Percentiles rank a stretch among this genome's conserved stretches.
phyloP scores from a whole-genome alignment of 495 filamentous ascomycete species.

The Daldinia vernicosa region DNA sequence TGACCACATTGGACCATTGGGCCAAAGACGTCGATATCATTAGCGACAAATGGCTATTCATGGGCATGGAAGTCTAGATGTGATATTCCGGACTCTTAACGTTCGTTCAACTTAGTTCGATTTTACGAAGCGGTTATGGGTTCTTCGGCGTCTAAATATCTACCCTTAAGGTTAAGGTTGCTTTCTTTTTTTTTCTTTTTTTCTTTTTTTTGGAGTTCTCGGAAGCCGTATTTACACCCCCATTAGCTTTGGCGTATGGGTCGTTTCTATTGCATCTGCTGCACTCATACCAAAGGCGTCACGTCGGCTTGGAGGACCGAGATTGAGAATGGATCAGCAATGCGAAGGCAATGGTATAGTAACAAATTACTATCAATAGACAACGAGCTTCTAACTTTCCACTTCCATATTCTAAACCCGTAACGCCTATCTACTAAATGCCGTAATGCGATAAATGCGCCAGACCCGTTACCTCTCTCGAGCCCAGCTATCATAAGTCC shows the following conservation, averaged over 20 bases:
- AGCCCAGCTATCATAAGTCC: conserved; percentile 44
- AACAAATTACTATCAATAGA: conserved; percentile 41
- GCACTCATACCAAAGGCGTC: conserved; percentile 22
- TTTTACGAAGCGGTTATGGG: conserved; percentile 17
- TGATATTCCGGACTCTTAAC: conserved; percentile 10
- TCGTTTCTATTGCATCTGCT: conserved; percentile 26
- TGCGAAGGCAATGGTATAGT: conserved; percentile 34
- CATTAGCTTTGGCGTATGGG: conserved; percentile 19
- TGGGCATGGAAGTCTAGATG: conserved; percentile 81
- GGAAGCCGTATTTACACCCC: conserved; percentile 18
- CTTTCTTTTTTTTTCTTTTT: conserved; percentile 22
- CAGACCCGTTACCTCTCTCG: conserved; percentile 15
- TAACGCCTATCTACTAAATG: conserved; percentile 33
- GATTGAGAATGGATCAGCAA: conserved; percentile 17
- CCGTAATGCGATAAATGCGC: conserved; percentile 24
- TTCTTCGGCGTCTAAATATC: conserved; percentile 8
- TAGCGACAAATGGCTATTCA: conserved; percentile 82
- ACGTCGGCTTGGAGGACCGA: conserved; percentile 17
- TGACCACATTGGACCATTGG: conserved; percentile 81
- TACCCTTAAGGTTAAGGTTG: conserved; percentile 20
- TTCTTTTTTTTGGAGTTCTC: conserved; percentile 31
- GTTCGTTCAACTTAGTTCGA: conserved; percentile 12
- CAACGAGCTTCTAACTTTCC: conserved; percentile 25
- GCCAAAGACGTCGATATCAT: conserved; percentile 61
- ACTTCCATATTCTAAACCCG: conserved; percentile 21